Percentiles rank a stretch among this genome's conserved stretches.
Conservation (phyloP, 1,284 basidiomycete genomes). For the Omphalotus olearius region DNA sequence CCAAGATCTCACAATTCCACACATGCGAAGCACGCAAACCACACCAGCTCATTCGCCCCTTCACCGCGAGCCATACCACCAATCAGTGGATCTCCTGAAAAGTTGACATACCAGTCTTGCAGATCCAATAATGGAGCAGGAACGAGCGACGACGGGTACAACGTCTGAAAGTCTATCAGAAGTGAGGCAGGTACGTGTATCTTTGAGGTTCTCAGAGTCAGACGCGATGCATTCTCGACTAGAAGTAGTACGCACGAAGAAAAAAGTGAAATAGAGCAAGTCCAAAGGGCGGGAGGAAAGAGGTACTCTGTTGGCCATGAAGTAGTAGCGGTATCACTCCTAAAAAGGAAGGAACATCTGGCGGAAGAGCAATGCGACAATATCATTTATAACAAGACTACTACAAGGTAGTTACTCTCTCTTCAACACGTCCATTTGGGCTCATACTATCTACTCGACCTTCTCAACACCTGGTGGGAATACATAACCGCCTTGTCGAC, state of each 20-base stretch:
- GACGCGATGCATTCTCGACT: neutral
- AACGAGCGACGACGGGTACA: conserved; percentile 53
- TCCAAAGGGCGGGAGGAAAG: conserved; percentile 56
- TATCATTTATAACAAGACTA: too few species aligned
- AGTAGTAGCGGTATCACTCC: too few species aligned
- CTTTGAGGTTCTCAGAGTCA: conserved; percentile 27
- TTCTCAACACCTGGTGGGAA: conserved; percentile 39
- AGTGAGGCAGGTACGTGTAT: conserved; percentile 58
- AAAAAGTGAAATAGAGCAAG: conserved; percentile 60
- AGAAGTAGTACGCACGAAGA: conserved; percentile 38
- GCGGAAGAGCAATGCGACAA: too few species aligned
- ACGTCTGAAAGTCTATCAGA: conserved; percentile 61
- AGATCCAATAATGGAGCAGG: conserved; percentile 43
- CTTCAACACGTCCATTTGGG: too few species aligned
- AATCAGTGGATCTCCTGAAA: conserved; percentile 62
- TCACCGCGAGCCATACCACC: conserved; percentile 45
- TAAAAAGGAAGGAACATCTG: too few species aligned
- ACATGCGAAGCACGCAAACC: conserved; percentile 64
- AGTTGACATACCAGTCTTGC: conserved; percentile 40
- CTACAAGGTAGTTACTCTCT: too few species aligned
- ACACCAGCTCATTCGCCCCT: conserved; percentile 39
- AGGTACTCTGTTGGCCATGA: conserved; percentile 20
- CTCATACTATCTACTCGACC: conserved; percentile 16
- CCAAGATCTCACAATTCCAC: conserved; percentile 47
- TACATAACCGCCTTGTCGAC: conserved; percentile 36